These are phyloP conservation scores for Cladosporium sp. DNA, from an alignment of 2,329 filamentous ascomycete species.

Conservation along the genomic window DNA sequence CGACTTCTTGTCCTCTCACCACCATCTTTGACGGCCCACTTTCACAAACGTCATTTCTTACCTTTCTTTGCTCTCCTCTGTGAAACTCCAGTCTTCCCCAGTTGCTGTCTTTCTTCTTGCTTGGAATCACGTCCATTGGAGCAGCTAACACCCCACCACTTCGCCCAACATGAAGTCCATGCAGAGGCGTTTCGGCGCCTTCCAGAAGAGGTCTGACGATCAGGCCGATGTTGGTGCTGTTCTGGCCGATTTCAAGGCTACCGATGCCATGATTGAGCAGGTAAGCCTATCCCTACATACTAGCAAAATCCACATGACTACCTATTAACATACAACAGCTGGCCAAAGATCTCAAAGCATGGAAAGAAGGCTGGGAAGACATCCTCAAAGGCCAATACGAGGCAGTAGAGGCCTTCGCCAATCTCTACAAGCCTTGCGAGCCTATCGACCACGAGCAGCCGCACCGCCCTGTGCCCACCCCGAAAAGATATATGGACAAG, in stretches of 20 bases:
- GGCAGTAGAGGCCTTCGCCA: constrained; percentile 63
- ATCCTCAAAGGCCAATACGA: constrained; percentile 67
- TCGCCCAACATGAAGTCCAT: constrained; percentile 39
- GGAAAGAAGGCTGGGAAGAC: constrained; percentile 73
- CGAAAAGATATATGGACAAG: constrained; percentile 59
- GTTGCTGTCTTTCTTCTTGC: no score
- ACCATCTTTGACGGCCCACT: not conserved
- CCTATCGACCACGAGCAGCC: constrained; percentile 50
- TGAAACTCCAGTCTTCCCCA: not conserved
- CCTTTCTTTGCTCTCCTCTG: not conserved
- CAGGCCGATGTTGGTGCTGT: constrained; percentile 71
- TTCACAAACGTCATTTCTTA: constrained; percentile 1
- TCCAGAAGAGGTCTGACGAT: constrained; percentile 68
- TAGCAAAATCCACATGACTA: not conserved
- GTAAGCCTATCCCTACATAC: constrained; percentile 40
- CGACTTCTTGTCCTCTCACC: not conserved
- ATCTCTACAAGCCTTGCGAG: constrained; percentile 72
- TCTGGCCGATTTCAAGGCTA: constrained; percentile 75
- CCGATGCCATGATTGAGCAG: constrained; percentile 68
- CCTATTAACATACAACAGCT: constrained; percentile 49
- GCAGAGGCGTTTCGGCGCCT: constrained; percentile 69
- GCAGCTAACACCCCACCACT: not conserved
- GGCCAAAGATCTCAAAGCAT: constrained; percentile 69
- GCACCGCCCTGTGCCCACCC: constrained; percentile 57
- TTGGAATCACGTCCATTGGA: not conserved